phyloP scores from a whole-genome alignment of 2,329 filamentous ascomycete species.

The Akanthomyces lecanii region DNA sequence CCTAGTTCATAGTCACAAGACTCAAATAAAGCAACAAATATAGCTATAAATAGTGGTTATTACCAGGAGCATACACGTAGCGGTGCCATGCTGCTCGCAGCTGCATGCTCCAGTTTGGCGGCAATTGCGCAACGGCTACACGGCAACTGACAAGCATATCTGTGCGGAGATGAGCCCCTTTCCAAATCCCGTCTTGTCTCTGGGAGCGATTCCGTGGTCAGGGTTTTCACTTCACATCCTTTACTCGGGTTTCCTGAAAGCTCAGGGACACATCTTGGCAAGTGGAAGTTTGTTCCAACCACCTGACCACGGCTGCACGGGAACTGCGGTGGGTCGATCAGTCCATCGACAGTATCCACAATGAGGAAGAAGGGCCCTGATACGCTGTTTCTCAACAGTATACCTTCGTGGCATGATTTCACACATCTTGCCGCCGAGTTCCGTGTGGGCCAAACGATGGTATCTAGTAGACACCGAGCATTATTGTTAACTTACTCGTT shows the following conservation, averaged over 20 bases:
- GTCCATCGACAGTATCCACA: neutral
- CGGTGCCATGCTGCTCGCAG: too few species aligned
- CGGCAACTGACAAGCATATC: neutral
- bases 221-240: neutral
- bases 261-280: neutral
- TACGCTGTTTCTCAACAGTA: neutral
- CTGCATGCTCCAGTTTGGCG: neutral
- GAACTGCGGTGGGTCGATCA: neutral
- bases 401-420: neutral
- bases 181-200: neutral
- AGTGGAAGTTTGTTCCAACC: neutral
- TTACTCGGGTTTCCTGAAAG: too few species aligned
- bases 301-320: slow-evolving; percentile 5
- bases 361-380: neutral
- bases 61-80: too few species aligned
- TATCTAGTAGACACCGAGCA: neutral
- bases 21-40: too few species aligned
- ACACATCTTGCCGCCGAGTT: neutral
- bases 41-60: too few species aligned
- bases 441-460: neutral
- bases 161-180: neutral
- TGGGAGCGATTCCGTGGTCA: neutral
- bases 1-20: too few species aligned
- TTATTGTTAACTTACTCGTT: neutral
- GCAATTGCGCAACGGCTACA: neutral